These are phyloP conservation scores for Gymnopilus junonius DNA, from an alignment of 768 basidiomycete genomes.

Conservation along the genomic window DNA sequence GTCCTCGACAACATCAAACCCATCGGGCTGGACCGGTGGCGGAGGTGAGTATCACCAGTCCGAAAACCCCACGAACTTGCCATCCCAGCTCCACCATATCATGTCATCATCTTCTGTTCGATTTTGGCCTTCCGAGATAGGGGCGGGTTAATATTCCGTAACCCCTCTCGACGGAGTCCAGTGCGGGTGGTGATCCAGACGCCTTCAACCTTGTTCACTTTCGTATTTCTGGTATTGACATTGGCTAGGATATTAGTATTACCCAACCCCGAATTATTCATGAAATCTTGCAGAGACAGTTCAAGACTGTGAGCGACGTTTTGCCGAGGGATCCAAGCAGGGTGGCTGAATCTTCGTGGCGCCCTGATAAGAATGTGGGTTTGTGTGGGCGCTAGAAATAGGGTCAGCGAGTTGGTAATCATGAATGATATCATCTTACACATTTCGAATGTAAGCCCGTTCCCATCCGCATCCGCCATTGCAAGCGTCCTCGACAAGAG, in stretches of 20 bases:
- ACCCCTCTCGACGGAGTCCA: constrained; percentile 20
- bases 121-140: not conserved
- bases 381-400: constrained; percentile 43
- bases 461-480: constrained; percentile 34
- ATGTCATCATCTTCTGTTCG: constrained; percentile 45
- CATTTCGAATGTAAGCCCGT: constrained; percentile 42
- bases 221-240: constrained; percentile 12
- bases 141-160: not conserved
- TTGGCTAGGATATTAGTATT: not conserved
- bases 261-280: constrained; percentile 36
- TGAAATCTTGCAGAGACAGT: constrained; percentile 41
- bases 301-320: constrained; percentile 44
- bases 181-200: constrained; percentile 47
- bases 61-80: constrained; percentile 53
- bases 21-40: not conserved
- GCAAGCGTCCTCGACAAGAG: constrained; percentile 42
- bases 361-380: constrained; percentile 52
- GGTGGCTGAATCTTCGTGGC: constrained; percentile 49
- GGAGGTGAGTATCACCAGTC: constrained; percentile 49
- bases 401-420: not conserved
- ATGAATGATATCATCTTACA: constrained; percentile 21
- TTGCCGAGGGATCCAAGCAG: constrained; percentile 52
- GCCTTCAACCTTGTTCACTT: constrained; percentile 44
- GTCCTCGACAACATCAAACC: not conserved
- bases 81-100: constrained; percentile 71